Evolutionary conservation across 2,329 filamentous ascomycete genomes (phyloP).

Genomic region (Xylaria sp.): DNA sequence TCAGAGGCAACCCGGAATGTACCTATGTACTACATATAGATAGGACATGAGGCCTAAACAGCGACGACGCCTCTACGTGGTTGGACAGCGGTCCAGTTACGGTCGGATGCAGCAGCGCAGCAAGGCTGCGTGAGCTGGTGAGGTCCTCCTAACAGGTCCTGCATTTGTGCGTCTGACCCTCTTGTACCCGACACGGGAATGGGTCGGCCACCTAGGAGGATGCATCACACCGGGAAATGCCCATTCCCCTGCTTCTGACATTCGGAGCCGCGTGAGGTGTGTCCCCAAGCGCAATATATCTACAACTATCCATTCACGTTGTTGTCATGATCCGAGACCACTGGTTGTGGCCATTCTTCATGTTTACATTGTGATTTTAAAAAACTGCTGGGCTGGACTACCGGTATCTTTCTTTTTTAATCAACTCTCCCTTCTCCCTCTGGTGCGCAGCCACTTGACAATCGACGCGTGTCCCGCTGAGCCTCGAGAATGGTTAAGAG

Average conservation of each 20-base stretch:
- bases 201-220: neutral
- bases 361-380: too few species aligned
- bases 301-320: too few species aligned
- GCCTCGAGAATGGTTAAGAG: conserved; percentile 29
- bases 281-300: too few species aligned
- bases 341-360: too few species aligned
- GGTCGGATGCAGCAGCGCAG: neutral
- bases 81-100: neutral
- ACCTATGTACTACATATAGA: too few species aligned
- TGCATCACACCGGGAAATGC: too few species aligned
- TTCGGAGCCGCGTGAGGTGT: too few species aligned
- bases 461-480: conserved; percentile 32
- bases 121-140: neutral
- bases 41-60: neutral
- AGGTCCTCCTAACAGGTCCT: too few species aligned
- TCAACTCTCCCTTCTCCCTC: conserved; percentile 7
- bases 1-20: too few species aligned
- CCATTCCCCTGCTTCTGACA: too few species aligned
- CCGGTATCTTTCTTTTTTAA: neutral
- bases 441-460: conserved; percentile 31
- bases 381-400: too few species aligned
- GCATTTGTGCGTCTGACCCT: neutral
- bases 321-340: too few species aligned
- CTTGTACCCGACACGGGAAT: neutral
- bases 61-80: neutral